Percentiles rank a stretch among this genome's conserved stretches.
phyloP scores from a whole-genome alignment of 1,284 basidiomycete genomes.

The Limonomyces culmigenus region DNA sequence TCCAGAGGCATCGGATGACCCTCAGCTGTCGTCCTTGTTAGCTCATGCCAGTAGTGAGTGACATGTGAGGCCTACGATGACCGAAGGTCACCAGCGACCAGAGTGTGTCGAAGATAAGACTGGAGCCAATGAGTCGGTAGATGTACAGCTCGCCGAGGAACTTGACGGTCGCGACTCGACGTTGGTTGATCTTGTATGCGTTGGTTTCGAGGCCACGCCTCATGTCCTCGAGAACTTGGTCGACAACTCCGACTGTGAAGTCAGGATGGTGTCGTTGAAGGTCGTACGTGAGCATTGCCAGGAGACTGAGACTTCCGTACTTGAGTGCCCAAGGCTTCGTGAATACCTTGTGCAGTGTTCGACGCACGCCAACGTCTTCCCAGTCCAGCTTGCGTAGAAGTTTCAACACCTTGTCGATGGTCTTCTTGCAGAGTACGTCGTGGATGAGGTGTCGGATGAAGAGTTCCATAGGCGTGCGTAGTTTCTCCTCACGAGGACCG shows the following conservation, averaged over 20 bases:
- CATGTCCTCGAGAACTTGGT: slow-evolving; percentile 89
- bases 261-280: slow-evolving; percentile 84
- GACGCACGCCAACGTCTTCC: slow-evolving; percentile 53
- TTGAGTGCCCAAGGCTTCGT: slow-evolving; percentile 96
- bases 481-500: slow-evolving; percentile 68
- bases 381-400: slow-evolving; percentile 89
- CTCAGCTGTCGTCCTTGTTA: slow-evolving; percentile 42
- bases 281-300: slow-evolving; percentile 90
- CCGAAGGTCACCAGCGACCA: slow-evolving; percentile 96
- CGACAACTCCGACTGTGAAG: slow-evolving; percentile 79
- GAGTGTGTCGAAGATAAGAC: slow-evolving; percentile 83
- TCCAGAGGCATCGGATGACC: slow-evolving; percentile 79
- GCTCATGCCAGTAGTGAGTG: slow-evolving; percentile 1
- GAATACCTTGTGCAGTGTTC: slow-evolving; percentile 63
- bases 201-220: slow-evolving; percentile 87
- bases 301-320: slow-evolving; percentile 77
- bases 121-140: slow-evolving; percentile 82
- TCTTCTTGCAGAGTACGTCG: slow-evolving; percentile 80
- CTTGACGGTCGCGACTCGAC: slow-evolving; percentile 79
- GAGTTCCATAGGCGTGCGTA: slow-evolving; percentile 76
- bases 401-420: slow-evolving; percentile 85
- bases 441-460: slow-evolving; percentile 91
- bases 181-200: slow-evolving; percentile 89
- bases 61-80: slow-evolving; percentile 51
- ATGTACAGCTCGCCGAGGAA: slow-evolving; percentile 97